Evolutionary conservation across 345 rosid genomes (phyloP), one percentile per base, ranked within the genome.

Genomic region (Eucalyptus brandiana): DNA sequence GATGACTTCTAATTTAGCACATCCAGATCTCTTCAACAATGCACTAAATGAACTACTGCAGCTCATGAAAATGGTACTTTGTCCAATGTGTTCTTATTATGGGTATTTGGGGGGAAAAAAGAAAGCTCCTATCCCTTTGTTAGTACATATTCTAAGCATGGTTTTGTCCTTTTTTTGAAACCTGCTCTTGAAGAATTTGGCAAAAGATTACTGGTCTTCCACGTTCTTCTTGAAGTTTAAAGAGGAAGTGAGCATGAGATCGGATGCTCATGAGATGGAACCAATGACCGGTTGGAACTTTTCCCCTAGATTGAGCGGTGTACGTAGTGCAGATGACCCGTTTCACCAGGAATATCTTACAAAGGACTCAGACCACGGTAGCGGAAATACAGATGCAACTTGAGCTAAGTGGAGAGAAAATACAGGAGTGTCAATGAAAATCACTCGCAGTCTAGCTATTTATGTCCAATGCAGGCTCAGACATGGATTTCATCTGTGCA

Each of bases 191-290:
- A 89, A 97, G 98, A 97, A 95, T 92, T 92, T 97, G 92, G 94
- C 90, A 54, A 96, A 91, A 93, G 99, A 96, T 92, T 96, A 95
- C 92, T 96, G 96, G 98, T 94, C 97, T 88, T 96, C 97, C 30
- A 92, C 93, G 89, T 96, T 89, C 92, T 96, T 92, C 93, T 91
- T 95, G 88, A 96, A 96, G 94, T 95, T 96, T 90, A 97, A 93
- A 92, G 97, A 97, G 91, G 97, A 95, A 87, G 95, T 93, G 54
- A 88, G 91, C 58, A 89, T 87, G 92, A 92, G 93, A 91, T 88
- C 92, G 15, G 88, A 90, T 21, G 90, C 90, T 58, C 91, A 91
- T 28, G 95, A 94, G 44, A 90, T 91, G 89, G 96, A 94, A 80
- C 93, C 90, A 23, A 91, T 93, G 89, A 89, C 93, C 65, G 92